These are phyloP conservation scores for Pseudopyricularia javanii DNA, from an alignment of 2,329 filamentous ascomycete genomes.

Conservation along the genomic window DNA sequence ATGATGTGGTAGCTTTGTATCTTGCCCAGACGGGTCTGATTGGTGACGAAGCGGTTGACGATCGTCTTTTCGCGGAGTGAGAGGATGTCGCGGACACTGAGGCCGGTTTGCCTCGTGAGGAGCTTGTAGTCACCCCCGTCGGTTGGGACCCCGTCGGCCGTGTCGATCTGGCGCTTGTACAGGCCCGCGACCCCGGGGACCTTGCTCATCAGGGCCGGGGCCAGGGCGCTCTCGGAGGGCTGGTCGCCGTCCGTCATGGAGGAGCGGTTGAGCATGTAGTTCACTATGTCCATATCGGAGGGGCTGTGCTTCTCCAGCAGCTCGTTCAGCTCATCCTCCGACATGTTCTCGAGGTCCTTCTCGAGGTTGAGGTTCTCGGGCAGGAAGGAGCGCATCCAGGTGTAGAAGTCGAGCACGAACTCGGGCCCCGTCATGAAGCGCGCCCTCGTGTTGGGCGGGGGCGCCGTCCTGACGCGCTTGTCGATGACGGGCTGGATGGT, in stretches of 20 bases:
- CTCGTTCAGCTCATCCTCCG: constrained; percentile 12
- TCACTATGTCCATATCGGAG: constrained; percentile 16
- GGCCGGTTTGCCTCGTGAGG: constrained; percentile 41
- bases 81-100: constrained; percentile 38
- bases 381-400: constrained; percentile 25
- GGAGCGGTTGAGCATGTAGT: constrained; percentile 21
- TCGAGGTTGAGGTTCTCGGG: constrained; percentile 13
- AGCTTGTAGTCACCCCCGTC: constrained; percentile 36
- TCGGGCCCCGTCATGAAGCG: constrained; percentile 51
- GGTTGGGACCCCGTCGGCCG: constrained; percentile 37
- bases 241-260: constrained; percentile 18
- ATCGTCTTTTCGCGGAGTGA: constrained; percentile 57
- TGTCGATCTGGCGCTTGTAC: constrained; percentile 35
- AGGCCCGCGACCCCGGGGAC: constrained; percentile 38
- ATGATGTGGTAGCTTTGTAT: constrained; percentile 65
- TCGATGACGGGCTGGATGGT: constrained; percentile 69
- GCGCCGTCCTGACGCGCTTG: constrained; percentile 40
- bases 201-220: constrained; percentile 31
- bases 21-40: constrained; percentile 96
- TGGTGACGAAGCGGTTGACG: constrained; percentile 62
- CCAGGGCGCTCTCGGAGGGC: constrained; percentile 28
- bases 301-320: constrained; percentile 17
- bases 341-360: constrained; percentile 9
- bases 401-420: constrained; percentile 43
- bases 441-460: constrained; percentile 41